Percentiles rank a stretch among this genome's conserved stretches.
phyloP scores from a whole-genome alignment of 2,329 filamentous ascomycete genomes.

The Pseudogymnoascus sp. region DNA sequence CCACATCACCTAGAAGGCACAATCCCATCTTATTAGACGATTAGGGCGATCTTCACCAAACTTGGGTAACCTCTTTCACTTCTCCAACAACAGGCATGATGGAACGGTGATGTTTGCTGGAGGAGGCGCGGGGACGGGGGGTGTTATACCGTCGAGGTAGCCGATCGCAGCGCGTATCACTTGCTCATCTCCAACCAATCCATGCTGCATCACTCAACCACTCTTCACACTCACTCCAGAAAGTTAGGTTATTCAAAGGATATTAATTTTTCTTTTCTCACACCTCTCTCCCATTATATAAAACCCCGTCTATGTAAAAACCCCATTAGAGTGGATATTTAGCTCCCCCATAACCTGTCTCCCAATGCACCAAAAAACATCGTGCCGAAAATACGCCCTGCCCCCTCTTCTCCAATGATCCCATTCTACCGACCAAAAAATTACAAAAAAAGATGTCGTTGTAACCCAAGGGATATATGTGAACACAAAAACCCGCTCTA shows the following conservation, averaged over 20 bases:
- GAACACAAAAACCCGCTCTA: background rate
- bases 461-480: slow-evolving; percentile 3
- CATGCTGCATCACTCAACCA: background rate
- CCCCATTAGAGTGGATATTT: background rate
- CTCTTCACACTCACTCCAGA: background rate
- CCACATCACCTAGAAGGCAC: too few relatives aligned
- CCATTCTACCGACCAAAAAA: background rate
- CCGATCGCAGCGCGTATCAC: too few relatives aligned
- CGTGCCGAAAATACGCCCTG: background rate
- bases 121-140: too few relatives aligned
- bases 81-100: too few relatives aligned
- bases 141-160: too few relatives aligned
- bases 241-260: background rate
- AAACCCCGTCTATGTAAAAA: background rate
- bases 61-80: too few relatives aligned
- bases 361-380: background rate
- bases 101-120: too few relatives aligned
- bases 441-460: background rate
- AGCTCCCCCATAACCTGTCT: background rate
- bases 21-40: too few relatives aligned
- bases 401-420: background rate
- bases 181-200: too few relatives aligned
- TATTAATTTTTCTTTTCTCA: background rate
- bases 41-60: too few relatives aligned
- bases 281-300: background rate